A percentile compares a stretch with the other conserved stretches of the same genome.
These are phyloP conservation scores for Scutellaria minor DNA, from an alignment of 257 asterid genomes.

Conservation along the genomic window DNA sequence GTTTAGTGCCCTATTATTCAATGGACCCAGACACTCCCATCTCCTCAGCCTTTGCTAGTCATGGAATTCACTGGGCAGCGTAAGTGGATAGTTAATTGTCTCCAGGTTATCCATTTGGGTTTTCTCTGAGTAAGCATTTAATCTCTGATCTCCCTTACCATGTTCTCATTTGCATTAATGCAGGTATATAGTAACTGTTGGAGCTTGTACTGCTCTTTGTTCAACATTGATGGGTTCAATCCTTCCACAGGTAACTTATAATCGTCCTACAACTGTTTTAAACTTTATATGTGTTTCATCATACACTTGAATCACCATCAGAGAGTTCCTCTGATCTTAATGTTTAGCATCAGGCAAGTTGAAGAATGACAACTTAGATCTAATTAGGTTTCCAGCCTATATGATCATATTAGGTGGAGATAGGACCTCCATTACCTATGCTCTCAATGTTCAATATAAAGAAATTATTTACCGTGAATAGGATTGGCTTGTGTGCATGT, in stretches of 20 bases:
- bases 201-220: constrained; percentile 95
- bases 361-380: too few relatives aligned
- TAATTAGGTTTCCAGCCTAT: too few relatives aligned
- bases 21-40: constrained; percentile 99
- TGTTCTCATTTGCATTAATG: constrained; percentile 28
- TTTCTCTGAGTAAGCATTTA: constrained; percentile 19
- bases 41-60: constrained; percentile 89
- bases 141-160: constrained; percentile 8
- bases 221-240: constrained; percentile 95
- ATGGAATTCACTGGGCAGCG: constrained; percentile 94
- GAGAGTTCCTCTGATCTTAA: neutral
- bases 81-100: constrained; percentile 46
- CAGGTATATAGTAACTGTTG: constrained; percentile 75
- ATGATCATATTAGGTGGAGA: too few relatives aligned
- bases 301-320: neutral
- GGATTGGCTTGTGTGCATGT: too few relatives aligned
- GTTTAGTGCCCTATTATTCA: constrained; percentile 88
- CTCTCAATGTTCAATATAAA: too few relatives aligned
- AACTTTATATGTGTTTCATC: neutral
- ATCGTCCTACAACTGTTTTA: neutral
- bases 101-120: constrained; percentile 1
- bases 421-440: too few relatives aligned
- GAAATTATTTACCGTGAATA: too few relatives aligned
- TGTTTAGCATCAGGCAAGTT: neutral
- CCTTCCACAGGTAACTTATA: constrained; percentile 80